Evolutionary conservation across 2,329 filamentous ascomycete genomes (phyloP), one percentile per base, ranked within the genome.

Genomic region (Neocatenulostroma microsporum): DNA sequence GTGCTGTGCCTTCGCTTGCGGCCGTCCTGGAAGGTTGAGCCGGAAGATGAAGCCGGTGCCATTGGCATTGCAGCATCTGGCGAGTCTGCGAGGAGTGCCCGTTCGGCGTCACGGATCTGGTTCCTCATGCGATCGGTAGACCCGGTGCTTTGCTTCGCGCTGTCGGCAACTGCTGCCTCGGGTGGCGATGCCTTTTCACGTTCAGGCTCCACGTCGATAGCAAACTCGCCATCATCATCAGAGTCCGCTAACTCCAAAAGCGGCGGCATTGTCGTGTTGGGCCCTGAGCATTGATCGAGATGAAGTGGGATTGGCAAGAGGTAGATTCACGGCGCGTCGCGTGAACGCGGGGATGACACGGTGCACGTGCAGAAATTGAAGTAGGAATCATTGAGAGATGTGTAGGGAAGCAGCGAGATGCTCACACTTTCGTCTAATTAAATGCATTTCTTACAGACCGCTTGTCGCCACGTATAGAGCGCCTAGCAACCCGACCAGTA

Each of bases 121-220:
- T 41, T 31, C 17, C 41, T 36, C 10, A 56, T 33, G 5, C 48
- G 46, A 18, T 48, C 51, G 45, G 46, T 49, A 5, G 48, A 50
- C 9, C 40, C 46, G 9, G 46, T 50, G 27, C 46, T 50, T 30
- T 42, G 40, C 23, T 38, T 30, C 11, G 36, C 38, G 14, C 37
- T 30, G 14, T 43, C 40, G 24, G 21, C 21, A 6, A 31, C 11
- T 10, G 38, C 12, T 32, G 15, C 33, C n/a, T 4, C 26, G 7
- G n/a, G 21, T 8, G 19, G n/a, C 12, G 13, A 3, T 12, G 8
- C 30, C 15, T 19, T 17, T 13, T 34, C 21, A 18, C 19, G 21
- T 8, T 40, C 44, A 19, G 26, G 31, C 17, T 43, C 37, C 9
- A 38, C 30, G 15, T 37, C 30, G 21, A 36, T 32, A 12, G 39